These are phyloP conservation scores for Aspergillus baeticus DNA, from an alignment of 495 filamentous ascomycete species.

Conservation along the genomic window DNA sequence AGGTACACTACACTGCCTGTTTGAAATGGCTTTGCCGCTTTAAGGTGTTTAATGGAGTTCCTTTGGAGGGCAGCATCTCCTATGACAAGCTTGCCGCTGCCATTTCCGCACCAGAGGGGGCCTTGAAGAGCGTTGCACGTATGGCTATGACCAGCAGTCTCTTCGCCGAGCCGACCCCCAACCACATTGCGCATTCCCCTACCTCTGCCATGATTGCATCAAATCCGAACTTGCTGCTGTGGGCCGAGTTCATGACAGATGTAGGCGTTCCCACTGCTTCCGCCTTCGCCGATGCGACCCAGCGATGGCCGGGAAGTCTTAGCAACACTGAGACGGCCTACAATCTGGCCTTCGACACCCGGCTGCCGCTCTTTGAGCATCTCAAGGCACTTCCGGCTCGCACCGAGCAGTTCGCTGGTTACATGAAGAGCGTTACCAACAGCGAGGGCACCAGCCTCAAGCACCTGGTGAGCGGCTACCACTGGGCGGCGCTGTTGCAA, in stretches of 20 bases:
- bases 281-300: constrained; percentile 17
- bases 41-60: constrained; percentile 15
- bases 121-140: constrained; percentile 27
- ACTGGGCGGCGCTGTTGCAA: constrained; percentile 30
- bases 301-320: constrained; percentile 19
- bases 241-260: constrained; percentile 21
- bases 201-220: constrained; percentile 24
- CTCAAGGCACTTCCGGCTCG: constrained; percentile 4
- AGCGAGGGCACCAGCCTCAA: constrained; percentile 17
- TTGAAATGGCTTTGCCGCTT: constrained; percentile 23
- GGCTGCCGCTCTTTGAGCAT: constrained; percentile 25
- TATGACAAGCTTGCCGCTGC: constrained; percentile 26
- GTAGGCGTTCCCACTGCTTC: constrained; percentile 16
- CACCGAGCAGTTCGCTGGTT: constrained; percentile 18
- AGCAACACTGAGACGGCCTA: constrained; percentile 25
- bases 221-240: constrained; percentile 20
- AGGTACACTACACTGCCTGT: constrained; percentile 12
- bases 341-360: constrained; percentile 27
- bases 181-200: constrained; percentile 25
- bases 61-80: constrained; percentile 19
- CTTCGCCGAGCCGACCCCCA: constrained; percentile 23
- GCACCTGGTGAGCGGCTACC: constrained; percentile 25
- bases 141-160: constrained; percentile 37
- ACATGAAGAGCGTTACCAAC: constrained; percentile 21
- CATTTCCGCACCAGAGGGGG: constrained; percentile 21